Conservation (phyloP, 805 yeast species). For the Yarrowia osloensis region DNA sequence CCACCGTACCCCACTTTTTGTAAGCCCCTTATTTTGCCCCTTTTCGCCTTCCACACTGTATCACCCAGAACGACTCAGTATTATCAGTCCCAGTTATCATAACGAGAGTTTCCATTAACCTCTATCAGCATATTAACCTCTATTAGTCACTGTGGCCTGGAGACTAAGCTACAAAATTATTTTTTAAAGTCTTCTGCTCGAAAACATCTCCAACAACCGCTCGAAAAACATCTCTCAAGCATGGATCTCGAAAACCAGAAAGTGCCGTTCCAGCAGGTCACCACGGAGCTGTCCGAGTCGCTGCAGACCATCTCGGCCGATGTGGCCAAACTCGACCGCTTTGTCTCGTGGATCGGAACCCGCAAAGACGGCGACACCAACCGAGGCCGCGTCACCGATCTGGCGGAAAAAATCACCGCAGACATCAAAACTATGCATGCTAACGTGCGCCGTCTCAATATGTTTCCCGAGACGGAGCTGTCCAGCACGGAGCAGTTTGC, state of each 20-base stretch:
- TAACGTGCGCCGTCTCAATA: slow-evolving; percentile 16
- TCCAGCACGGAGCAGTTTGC: slow-evolving; percentile 43
- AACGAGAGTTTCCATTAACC: background rate
- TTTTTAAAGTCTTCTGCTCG: background rate
- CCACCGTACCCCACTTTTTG: too few relatives aligned
- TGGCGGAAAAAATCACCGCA: slow-evolving; percentile 33
- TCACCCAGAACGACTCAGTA: too few relatives aligned
- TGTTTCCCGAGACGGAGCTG: slow-evolving; percentile 29
- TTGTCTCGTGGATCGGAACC: slow-evolving; percentile 29
- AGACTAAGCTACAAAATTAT: background rate
- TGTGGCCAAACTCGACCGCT: slow-evolving; percentile 27
- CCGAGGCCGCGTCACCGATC: slow-evolving; percentile 30
- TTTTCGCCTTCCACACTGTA: too few relatives aligned
- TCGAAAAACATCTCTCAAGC: background rate
- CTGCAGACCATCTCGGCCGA: slow-evolving; percentile 15
- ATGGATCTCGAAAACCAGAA: slow-evolving; percentile 27
- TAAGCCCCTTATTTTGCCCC: too few relatives aligned
- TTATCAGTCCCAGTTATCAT: background rate
- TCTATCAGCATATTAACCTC: slow-evolving; percentile 4
- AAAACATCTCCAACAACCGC: background rate
- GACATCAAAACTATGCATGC: slow-evolving; percentile 33
- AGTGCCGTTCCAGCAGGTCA: slow-evolving; percentile 16
- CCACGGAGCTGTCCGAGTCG: slow-evolving; percentile 15
- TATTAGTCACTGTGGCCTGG: background rate
- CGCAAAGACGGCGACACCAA: slow-evolving; percentile 28